A percentile compares a stretch with the other conserved stretches of the same genome.
These are phyloP conservation scores for Pichia sp. DNA, from an alignment of 1,139 yeast species.

Conservation along the genomic window DNA sequence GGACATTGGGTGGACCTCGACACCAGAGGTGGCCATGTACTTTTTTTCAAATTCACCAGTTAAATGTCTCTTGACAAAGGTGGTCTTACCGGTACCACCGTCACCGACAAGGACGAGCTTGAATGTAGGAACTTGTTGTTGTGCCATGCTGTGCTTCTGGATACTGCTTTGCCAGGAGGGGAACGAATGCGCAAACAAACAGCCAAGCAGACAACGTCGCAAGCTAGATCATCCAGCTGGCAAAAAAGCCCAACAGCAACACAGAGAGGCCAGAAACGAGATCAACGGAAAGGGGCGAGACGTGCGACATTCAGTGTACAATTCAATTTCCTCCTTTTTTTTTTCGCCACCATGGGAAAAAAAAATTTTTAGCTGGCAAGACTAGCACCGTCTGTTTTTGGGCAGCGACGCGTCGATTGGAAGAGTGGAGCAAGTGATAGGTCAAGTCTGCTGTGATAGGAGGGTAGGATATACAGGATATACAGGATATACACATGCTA, in stretches of 20 bases:
- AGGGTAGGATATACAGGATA: too few species aligned
- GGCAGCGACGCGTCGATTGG: conserved; percentile 2
- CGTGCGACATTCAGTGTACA: not conserved
- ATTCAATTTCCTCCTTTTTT: not conserved
- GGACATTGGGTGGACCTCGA: conserved; percentile 97
- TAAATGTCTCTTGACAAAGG: conserved; percentile 98
- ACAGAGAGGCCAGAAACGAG: not conserved
- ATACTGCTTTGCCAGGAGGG: conserved; percentile 1
- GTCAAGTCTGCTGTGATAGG: not conserved
- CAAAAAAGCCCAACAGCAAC: not conserved
- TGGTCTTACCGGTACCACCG: conserved; percentile 99
- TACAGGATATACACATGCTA: not conserved
- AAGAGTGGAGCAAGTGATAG: not conserved
- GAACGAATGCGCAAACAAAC: not conserved
- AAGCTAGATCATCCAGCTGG: not conserved
- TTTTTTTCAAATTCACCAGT: conserved; percentile 99
- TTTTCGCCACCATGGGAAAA: not conserved
- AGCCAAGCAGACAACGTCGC: not conserved
- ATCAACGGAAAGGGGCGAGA: conserved; percentile 3
- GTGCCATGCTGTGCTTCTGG: conserved; percentile 36
- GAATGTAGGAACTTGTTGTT: conserved; percentile 92
- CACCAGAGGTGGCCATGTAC: conserved; percentile 98
- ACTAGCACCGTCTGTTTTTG: not conserved
- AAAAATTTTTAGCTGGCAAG: not conserved
- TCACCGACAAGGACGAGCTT: conserved; percentile 98